Base-by-base conservation (phyloP, 306 rosid genomes). In the Argentina anserina region DNA sequence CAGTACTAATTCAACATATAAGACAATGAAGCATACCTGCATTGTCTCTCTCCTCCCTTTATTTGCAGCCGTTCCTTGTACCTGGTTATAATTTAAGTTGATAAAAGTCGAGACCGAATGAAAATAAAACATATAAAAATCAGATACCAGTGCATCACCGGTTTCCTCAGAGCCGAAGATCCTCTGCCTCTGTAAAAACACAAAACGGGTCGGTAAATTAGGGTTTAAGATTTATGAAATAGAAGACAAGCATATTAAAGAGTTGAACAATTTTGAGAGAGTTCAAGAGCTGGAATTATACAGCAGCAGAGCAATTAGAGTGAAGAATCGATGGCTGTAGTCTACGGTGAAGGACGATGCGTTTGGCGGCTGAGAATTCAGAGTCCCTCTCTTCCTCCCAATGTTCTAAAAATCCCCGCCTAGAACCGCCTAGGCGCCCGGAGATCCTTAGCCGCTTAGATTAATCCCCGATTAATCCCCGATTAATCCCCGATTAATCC, bases 31-130 rank as follows among this genome's bases (percentile, higher is more conserved):
- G 73, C 81, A 36, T 76, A 91, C 97, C 96, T 86, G 99, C 96
- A 79, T 79, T 80, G 25, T 91, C 92, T 84, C 89, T 91, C 87
- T 94, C 99, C 72, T 87, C 87, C 3, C 96, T 82, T 86, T 88
- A 69, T 94, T 91, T 81, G 80, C 79, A 79, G 97, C 90, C 96
- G 91, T 94, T 83, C 97, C 96, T 78, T 91, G 91, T 65, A 87
- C 97, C 98, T 94, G 53, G 81, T 76, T 80, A 1, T 0, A 3
- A 9, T 28, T 40, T 6, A 10, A 0, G 2, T 21, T 28, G 9
- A 2, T 0, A 6, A 3, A 52, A 52, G 28, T 52, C 59, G 14
- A 36, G 43, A 52, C 5, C 8, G 9, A 9, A 7, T 20, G 0
- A 25, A 4, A 11, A 11, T 2, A 10, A 11, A 23, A 25, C 10